A percentile compares a stretch with the other conserved stretches of the same genome.
phyloP scores from a whole-genome alignment of 75 land plant species.

The Picea sitchensis region DNA sequence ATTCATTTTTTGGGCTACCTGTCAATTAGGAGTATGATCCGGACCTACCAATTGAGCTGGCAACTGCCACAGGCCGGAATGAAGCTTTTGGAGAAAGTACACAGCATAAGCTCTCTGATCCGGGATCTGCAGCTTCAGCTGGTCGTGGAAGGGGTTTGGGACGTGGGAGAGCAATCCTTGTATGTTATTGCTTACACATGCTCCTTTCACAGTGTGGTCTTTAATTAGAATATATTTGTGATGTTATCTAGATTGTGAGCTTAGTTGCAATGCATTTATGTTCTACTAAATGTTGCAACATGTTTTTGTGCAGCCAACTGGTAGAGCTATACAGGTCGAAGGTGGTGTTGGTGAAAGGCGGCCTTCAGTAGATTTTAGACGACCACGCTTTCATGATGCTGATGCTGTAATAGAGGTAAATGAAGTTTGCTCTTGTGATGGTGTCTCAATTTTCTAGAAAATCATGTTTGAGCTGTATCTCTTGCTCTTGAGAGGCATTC shows the following conservation, averaged over 20 bases:
- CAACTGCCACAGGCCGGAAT: conserved; percentile 57
- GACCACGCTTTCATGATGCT: conserved; percentile 73
- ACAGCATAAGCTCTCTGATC: conserved; percentile 29
- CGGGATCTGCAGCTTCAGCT: conserved; percentile 31
- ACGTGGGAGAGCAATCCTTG: conserved; percentile 30
- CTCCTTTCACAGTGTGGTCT: not conserved
- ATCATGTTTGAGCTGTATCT: not conserved
- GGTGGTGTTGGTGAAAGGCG: conserved; percentile 76
- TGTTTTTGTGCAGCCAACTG: conserved; percentile 60
- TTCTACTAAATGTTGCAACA: not conserved
- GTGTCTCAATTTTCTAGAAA: not conserved
- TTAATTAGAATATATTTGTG: not conserved
- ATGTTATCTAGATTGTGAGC: not conserved
- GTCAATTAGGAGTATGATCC: conserved; percentile 81
- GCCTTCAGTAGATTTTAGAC: conserved; percentile 78
- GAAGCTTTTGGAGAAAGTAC: conserved; percentile 48
- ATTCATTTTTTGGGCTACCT: not conserved
- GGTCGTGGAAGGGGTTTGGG: conserved; percentile 36
- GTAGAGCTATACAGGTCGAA: conserved; percentile 95
- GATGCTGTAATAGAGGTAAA: conserved; percentile 86
- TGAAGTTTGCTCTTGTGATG: not conserved
- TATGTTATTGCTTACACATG: conserved; percentile 23
- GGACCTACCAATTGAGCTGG: conserved; percentile 86
- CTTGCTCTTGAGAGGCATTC: not conserved
- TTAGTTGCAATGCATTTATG: not conserved